Base-by-base conservation (phyloP, 2,329 filamentous ascomycete genomes). In the Penicillium italicum region DNA sequence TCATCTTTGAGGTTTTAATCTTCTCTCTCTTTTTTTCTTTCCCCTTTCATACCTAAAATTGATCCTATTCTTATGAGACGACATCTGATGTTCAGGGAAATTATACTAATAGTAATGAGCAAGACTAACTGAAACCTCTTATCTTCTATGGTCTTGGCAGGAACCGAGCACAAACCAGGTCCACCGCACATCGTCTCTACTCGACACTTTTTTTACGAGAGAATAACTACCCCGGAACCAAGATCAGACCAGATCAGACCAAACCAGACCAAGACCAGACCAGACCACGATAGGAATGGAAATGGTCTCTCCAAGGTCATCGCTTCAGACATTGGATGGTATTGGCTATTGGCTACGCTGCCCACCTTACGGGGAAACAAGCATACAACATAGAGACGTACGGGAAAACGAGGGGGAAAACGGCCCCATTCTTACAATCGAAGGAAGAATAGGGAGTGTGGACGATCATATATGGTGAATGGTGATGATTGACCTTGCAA, bases 141-240 rank as follows among this genome's bases (percentile, higher is more conserved):
- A 62, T 60, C 62, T 37, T 31, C 20, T 14, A 16, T n/a, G 38
- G 48, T 43, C 48, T 43, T 55, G 45, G 58, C 47, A 41, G 18
- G 26, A n/a, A 44, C 18, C 47, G 20, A 52, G 45, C 30, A 51
- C 40, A 42, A n/a, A 26, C 37, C 51, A 41, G 62, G 62, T 65
- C 63, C 63, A 65, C 34, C 34, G 18, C n/a, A 9, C 34, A 37
- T 37, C 4, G 8, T 9, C 9, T 20, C 9, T 11, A 10, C 10
- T 37, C n/a, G n/a, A 37, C 33, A 5, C 8, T 11, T 18, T 37
- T 34, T 11, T 37, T 37, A 37, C 63, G 63, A 64, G 63, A 65
- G 58, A 62, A 43, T 55, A 64, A 64, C 63, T 65, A 65, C 62
- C 63, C 63, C 62, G 36, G 63, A 65, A 34, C 34, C 18, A 38